Conservation (phyloP, 106 monocot species). For the Phalaenopsis aphrodite region DNA sequence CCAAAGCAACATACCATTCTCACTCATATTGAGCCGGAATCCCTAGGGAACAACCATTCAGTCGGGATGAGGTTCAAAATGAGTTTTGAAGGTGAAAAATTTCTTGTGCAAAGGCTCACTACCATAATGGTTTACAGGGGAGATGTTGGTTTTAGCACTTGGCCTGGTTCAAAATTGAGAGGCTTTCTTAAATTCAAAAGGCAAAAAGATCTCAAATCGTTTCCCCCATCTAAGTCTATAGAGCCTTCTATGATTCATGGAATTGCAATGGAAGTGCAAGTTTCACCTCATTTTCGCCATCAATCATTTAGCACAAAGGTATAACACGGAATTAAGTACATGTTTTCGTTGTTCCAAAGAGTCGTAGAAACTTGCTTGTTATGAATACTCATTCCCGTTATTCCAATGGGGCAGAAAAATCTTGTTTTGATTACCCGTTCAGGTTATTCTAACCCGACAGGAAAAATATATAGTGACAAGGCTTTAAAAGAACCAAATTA, state of each 20-base stretch:
- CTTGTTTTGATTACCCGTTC: no score
- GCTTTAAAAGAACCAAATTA: no score
- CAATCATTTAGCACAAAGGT: no score
- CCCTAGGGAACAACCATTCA: constrained; percentile 61
- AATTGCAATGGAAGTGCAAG: constrained; percentile 37
- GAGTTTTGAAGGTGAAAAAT: constrained; percentile 97
- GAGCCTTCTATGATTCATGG: constrained; percentile 25
- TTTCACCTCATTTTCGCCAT: no score
- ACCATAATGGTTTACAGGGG: constrained; percentile 71
- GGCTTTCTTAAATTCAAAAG: constrained; percentile 46
- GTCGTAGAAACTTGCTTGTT: no score
- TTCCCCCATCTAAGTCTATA: constrained; percentile 27
- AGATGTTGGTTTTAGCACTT: constrained; percentile 53
- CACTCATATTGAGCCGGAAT: constrained; percentile 78
- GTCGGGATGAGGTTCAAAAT: constrained; percentile 87
- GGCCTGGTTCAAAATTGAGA: constrained; percentile 88
- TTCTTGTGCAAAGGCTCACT: constrained; percentile 91
- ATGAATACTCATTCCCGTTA: no score
- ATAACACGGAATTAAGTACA: no score
- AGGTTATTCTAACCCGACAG: no score
- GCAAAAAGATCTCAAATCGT: constrained; percentile 49
- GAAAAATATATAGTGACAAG: no score
- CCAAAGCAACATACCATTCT: constrained; percentile 56
- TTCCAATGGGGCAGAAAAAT: no score
- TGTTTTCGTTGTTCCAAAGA: no score